Base-by-base conservation (phyloP, 148 eudicot species). In the Cornus suecica region DNA sequence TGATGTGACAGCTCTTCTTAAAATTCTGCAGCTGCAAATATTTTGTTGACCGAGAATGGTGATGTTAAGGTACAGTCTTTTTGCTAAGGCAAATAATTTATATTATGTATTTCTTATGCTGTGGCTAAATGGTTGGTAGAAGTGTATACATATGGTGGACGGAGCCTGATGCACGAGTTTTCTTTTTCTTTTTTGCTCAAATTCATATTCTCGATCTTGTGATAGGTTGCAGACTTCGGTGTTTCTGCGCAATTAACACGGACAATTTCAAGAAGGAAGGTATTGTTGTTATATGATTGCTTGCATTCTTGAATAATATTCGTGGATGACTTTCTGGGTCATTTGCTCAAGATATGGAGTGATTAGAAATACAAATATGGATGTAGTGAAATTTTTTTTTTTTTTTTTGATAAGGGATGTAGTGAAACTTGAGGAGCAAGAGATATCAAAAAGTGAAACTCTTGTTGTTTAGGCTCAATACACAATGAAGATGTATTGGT, bases 241-340 rank as follows among this genome's bases (percentile, higher is more conserved):
- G 98, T 94, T 70, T 94, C 98, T 79, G 97, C 98, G 23, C 97
- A 94, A 78, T 84, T 94, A 76, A 94, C 98, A 45, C 86, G 91
- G 79, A 94, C 98, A 73, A 94, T 94, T 72, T 94, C 98, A 72
- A 89, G 95, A 79, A 89, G 98, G 84, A 94, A 94, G 98, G 98
- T 92, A 88, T 37, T 48, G 25, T 52, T 25, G n/a, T 74, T 58
- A 2, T 20, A 34, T 48, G 26, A 25, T 28, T 25, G 56, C 16
- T 7, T 37, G 41, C 48, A 73, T 74, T 78, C 34, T 66, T 56
- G 20, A 42, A 62, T 60, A 28, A 78, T 24, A 72, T 64, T 2
- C 15, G 18, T 31, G 63, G 48, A 52, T 20, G 20, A 15, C 42
- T 20, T 5, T 24, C 52, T 54, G 66, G 65, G 34, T 48, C 54